Conservation (phyloP, 2,329 filamentous ascomycete genomes). For the Trichocomaceae sp. region DNA sequence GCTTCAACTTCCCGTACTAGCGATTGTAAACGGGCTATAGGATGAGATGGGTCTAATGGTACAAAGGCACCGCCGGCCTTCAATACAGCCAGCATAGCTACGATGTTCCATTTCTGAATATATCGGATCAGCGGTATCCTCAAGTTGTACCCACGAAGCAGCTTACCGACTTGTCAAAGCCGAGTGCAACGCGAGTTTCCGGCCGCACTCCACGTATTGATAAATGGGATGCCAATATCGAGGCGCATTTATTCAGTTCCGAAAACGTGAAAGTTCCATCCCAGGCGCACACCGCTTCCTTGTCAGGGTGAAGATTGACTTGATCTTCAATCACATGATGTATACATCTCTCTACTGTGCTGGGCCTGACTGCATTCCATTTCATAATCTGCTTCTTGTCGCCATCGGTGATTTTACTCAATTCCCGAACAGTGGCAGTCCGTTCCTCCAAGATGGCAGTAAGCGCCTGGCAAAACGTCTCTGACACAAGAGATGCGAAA, state of each 20-base stretch:
- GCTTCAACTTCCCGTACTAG: conserved; percentile 5
- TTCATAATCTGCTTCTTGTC: conserved; percentile 51
- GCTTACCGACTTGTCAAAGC: conserved; percentile 17
- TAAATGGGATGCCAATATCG: conserved; percentile 26
- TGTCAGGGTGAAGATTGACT: conserved; percentile 15
- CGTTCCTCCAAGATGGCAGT: conserved; percentile 41
- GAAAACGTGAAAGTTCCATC: conserved; percentile 31
- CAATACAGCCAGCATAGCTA: conserved; percentile 17
- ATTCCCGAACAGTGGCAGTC: conserved; percentile 38
- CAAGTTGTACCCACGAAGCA: background rate
- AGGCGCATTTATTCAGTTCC: conserved; percentile 28
- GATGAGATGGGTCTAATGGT: conserved; percentile 10
- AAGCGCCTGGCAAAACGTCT: conserved; percentile 50
- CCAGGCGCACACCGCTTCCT: conserved; percentile 26
- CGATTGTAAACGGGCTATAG: conserved; percentile 5
- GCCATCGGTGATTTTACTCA: conserved; percentile 50
- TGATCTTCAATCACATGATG: conserved; percentile 10
- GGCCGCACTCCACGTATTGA: conserved; percentile 23
- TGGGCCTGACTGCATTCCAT: conserved; percentile 44
- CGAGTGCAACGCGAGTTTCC: conserved; percentile 23
- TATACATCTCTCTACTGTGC: conserved; percentile 28
- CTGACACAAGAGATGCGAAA: conserved; percentile 42
- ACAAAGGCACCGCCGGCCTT: conserved; percentile 18
- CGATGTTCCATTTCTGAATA: conserved; percentile 14
- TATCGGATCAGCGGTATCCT: background rate